Percentiles rank a stretch among this genome's conserved stretches.
Conservation (phyloP, 306 rosid species). For the Vachellia collinsii region DNA sequence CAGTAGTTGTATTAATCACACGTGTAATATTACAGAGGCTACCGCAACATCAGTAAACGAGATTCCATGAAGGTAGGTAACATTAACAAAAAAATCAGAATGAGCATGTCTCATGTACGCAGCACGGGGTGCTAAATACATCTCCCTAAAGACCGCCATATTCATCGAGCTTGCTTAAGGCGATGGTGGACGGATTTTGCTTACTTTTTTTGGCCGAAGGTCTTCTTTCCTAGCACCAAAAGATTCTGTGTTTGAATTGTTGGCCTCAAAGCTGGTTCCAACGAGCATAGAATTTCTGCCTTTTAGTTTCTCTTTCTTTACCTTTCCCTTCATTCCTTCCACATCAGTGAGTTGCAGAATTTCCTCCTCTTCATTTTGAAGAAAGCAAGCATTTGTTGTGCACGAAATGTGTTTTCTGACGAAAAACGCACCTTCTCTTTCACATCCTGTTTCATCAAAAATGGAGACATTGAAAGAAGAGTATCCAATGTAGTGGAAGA, state of each 20-base stretch:
- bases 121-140: background rate
- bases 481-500: background rate
- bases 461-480: constrained; percentile 10
- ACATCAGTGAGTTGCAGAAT: background rate
- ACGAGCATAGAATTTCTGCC: background rate
- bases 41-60: background rate
- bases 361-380: background rate
- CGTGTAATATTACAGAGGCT: no score
- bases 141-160: background rate
- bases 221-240: background rate
- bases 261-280: background rate
- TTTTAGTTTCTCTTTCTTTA: background rate
- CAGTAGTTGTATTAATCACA: no score
- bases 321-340: background rate
- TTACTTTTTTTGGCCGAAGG: background rate
- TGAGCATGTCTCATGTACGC: background rate
- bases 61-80: background rate
- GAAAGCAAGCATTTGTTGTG: background rate
- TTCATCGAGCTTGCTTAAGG: background rate
- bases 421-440: background rate
- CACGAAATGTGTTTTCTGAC: background rate
- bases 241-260: background rate
- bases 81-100: background rate
- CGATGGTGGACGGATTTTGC: background rate
- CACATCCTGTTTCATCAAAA: background rate